A percentile compares a stretch with the other conserved stretches of the same genome.
Evolutionary conservation across 177 flowering plant genomes (phyloP).

Genomic region (Vitis hybrid): DNA sequence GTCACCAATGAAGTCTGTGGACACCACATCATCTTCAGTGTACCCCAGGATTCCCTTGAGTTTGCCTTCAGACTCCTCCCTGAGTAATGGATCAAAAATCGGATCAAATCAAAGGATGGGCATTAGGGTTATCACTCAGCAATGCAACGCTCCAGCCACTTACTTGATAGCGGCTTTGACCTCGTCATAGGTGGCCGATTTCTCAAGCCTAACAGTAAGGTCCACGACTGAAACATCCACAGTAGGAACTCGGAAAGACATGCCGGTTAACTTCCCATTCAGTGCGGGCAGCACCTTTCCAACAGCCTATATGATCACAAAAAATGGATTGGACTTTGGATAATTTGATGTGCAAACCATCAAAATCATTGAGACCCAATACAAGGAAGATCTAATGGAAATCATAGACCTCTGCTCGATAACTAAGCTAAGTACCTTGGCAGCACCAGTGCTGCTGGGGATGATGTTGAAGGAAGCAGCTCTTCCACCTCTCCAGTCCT

Average conservation of each 20-base stretch:
- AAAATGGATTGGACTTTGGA: neutral
- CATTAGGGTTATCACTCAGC: neutral
- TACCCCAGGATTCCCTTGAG: constrained; percentile 84
- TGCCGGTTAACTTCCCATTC: constrained; percentile 55
- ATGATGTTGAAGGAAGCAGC: constrained; percentile 89
- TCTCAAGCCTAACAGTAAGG: constrained; percentile 71
- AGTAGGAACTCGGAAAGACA: constrained; percentile 59
- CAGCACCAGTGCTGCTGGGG: constrained; percentile 95
- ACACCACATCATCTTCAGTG: constrained; percentile 84
- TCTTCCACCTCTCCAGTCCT: constrained; percentile 98
- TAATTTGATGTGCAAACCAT: no score
- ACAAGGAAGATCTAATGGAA: no score
- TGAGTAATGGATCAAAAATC: constrained; percentile 10
- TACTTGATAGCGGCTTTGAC: constrained; percentile 77
- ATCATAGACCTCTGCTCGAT: no score
- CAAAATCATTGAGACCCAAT: no score
- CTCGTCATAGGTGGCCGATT: constrained; percentile 52
- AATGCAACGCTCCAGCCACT: constrained; percentile 8
- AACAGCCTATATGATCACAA: constrained; percentile 48
- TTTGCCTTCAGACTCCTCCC: constrained; percentile 74
- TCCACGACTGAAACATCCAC: constrained; percentile 88
- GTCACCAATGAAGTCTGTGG: constrained; percentile 83
- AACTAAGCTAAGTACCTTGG: constrained; percentile 50
- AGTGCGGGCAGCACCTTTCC: constrained; percentile 76
- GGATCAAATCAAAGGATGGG: neutral